Percentiles rank a stretch among this genome's conserved stretches.
Evolutionary conservation across 768 basidiomycete species (phyloP).

Genomic region (Russula emetica): DNA sequence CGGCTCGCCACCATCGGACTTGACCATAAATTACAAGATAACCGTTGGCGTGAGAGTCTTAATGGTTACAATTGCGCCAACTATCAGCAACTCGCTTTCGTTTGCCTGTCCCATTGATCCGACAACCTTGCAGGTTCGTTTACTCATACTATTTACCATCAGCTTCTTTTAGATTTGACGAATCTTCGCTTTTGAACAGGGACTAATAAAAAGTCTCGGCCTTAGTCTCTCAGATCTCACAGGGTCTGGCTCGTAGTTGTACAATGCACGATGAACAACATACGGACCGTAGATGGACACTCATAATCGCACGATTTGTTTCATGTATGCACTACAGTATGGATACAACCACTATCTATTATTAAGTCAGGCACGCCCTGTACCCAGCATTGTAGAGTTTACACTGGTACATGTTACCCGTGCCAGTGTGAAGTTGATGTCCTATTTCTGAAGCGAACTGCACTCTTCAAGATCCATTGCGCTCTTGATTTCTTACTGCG

Average conservation of each 20-base stretch:
- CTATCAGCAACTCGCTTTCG: slow-evolving; percentile 54
- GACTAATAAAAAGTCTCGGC: background rate
- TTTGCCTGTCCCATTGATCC: slow-evolving; percentile 61
- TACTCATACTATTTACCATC: background rate
- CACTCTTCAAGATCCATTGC: background rate
- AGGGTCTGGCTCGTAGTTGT: background rate
- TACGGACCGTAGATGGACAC: background rate
- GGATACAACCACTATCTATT: background rate
- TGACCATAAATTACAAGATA: slow-evolving; percentile 63
- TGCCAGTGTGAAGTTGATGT: too few species aligned
- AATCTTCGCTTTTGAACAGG: background rate
- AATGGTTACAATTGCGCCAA: slow-evolving; percentile 62
- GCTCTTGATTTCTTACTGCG: too few species aligned
- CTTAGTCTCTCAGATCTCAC: background rate
- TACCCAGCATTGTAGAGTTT: background rate
- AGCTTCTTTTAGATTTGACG: background rate
- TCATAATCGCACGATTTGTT: slow-evolving; percentile 1
- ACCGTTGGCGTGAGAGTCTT: slow-evolving; percentile 64
- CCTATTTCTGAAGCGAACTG: background rate
- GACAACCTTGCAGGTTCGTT: slow-evolving; percentile 35
- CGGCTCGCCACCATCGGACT: slow-evolving; percentile 41
- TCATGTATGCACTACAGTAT: slow-evolving; percentile 1
- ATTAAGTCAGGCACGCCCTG: too few species aligned
- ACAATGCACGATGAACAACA: background rate
- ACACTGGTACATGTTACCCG: background rate